Conservation (phyloP, 192 early-diverging fungal genomes). For the Umbelopsis vinacea region DNA sequence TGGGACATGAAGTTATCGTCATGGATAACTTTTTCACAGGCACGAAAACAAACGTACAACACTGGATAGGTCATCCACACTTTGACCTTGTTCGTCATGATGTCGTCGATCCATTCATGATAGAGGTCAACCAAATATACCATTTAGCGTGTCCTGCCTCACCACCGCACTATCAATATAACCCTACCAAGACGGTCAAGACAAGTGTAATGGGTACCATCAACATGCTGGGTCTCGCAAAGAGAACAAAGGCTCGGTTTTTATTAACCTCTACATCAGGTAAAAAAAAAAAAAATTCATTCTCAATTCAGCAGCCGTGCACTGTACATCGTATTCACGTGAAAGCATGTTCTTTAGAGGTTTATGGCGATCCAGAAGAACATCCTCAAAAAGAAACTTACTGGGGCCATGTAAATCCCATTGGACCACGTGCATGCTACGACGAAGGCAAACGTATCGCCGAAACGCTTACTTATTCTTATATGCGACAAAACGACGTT, state of each 20-base stretch:
- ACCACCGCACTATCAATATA: conserved; percentile 87
- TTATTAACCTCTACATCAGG: conserved; percentile 81
- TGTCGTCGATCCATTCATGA: conserved; percentile 82
- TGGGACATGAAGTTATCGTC: conserved; percentile 82
- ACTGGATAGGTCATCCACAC: conserved; percentile 84
- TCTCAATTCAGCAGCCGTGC: conserved; percentile 3
- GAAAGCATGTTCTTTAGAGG: conserved; percentile 55
- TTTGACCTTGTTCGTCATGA: conserved; percentile 84
- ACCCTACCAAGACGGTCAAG: conserved; percentile 86
- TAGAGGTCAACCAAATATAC: conserved; percentile 85
- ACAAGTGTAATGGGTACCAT: conserved; percentile 84
- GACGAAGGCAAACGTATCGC: conserved; percentile 87
- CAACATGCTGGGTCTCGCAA: conserved; percentile 86
- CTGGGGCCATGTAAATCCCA: conserved; percentile 80
- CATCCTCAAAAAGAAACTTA: conserved; percentile 87
- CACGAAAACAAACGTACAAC: conserved; percentile 73
- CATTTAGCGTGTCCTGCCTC: conserved; percentile 89
- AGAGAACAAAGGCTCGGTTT: conserved; percentile 78
- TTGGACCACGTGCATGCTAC: conserved; percentile 85
- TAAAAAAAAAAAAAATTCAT: conserved; percentile 27
- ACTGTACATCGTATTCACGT: conserved; percentile 10
- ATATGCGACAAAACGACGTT: conserved; percentile 74
- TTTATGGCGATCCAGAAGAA: conserved; percentile 86
- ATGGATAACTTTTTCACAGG: conserved; percentile 88
- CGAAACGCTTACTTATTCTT: conserved; percentile 82